phyloP scores from a whole-genome alignment of 495 filamentous ascomycete genomes.

The Daldinia childiae region DNA sequence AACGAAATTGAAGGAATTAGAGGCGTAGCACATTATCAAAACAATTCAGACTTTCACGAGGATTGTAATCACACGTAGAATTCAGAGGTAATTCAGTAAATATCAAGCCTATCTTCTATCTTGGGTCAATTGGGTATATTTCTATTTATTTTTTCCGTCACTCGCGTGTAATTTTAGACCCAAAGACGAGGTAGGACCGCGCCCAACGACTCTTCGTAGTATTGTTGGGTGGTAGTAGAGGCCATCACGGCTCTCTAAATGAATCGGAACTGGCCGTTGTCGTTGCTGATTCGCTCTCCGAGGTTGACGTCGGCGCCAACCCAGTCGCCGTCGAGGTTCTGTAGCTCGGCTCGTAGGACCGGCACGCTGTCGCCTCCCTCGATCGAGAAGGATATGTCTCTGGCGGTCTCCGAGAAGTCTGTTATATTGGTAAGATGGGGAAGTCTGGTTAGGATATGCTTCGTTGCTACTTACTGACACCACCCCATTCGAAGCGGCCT shows the following conservation, averaged over 20 bases:
- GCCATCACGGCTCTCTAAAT: neutral
- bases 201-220: neutral
- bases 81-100: neutral
- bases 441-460: neutral
- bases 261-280: constrained; percentile 5
- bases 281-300: constrained; percentile 11
- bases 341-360: constrained; percentile 8
- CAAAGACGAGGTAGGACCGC: neutral
- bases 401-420: constrained; percentile 7
- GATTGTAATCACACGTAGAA: neutral
- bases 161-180: neutral
- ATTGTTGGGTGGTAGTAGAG: neutral
- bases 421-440: neutral
- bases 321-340: constrained; percentile 8
- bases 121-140: neutral
- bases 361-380: constrained; percentile 5
- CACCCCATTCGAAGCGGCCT: constrained; percentile 8
- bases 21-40: neutral
- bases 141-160: neutral
- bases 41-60: neutral
- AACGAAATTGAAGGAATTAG: neutral
- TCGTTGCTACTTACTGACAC: constrained; percentile 6
- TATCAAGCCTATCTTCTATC: neutral
- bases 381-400: constrained; percentile 2
- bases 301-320: constrained; percentile 8